Base-by-base conservation (phyloP, 805 yeast genomes). In the Candida easanensis region DNA sequence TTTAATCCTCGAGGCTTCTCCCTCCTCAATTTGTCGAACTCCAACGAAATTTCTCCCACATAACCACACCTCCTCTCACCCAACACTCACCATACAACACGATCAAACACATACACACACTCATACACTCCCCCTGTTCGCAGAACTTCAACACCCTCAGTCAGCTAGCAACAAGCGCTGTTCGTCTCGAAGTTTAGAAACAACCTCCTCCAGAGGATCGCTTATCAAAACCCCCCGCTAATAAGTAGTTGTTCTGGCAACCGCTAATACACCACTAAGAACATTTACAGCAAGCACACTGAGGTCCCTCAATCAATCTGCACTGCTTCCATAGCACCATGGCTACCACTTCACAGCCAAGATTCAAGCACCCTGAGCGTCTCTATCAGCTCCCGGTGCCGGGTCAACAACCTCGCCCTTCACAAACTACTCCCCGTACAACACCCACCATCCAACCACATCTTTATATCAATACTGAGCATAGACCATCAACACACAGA, bases 401-500 rank as follows among this genome's bases (percentile, higher is more conserved):
- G 5, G 25, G 9, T n/a, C 40, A 15, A 14, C 23, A 19, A 14
- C 27, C 15, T 16, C 21, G 19, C 14, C 13, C 42, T 10, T 19
- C 22, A 4, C 26, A 36, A 11, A 14, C 42, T 13, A 36, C 41
- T 14, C 39, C 46, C 10, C 43, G 48, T 16, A 21, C 41, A 4
- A 31, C 42, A 3, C 42, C 40, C 7, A 6, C 35, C 2, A 10
- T 26, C 19, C 39, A 37, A 31, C 44, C 44, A 17, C 42, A 39
- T 22, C 45, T 45, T 17, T 45, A 37, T 43, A 36, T 47, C 38
- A 35, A 41, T 10, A 48, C 56, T 4, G 56, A 52, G 39, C 54
- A 52, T 40, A 49, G 50, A 36, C 56, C 56, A 4, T 21, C 41
- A 4, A 36, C 50, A 4, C 54, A 52, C 35, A 39, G 50, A 16